Conservation (phyloP, 1,139 yeast genomes). For the Scheffersomyces lignicola region DNA sequence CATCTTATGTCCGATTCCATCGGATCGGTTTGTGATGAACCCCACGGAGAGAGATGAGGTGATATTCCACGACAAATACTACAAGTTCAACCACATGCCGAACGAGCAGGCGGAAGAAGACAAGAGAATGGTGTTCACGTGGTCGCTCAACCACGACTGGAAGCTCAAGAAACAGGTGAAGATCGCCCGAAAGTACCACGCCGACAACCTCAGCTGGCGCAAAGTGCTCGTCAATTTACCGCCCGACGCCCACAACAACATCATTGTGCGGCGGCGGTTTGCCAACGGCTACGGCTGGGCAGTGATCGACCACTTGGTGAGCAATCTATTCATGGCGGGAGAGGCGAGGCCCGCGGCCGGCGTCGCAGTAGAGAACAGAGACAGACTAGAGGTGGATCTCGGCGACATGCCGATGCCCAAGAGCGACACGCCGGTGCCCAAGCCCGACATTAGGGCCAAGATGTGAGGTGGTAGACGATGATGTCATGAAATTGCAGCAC, state of each 20-base stretch:
- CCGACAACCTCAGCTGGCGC: conserved; percentile 74
- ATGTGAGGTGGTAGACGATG: too few relatives aligned
- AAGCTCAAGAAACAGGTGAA: conserved; percentile 61
- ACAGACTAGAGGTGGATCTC: too few relatives aligned
- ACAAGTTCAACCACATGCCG: conserved; percentile 67
- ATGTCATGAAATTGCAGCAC: too few relatives aligned
- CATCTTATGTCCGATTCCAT: conserved; percentile 45
- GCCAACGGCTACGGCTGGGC: conserved; percentile 97
- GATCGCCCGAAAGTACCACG: conserved; percentile 87
- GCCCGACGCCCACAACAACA: conserved; percentile 96
- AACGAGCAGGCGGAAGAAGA: conserved; percentile 10
- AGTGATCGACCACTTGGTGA: conserved; percentile 57
- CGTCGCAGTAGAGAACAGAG: too few relatives aligned
- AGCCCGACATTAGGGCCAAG: too few relatives aligned
- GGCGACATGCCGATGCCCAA: too few relatives aligned
- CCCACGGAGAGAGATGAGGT: conserved; percentile 51
- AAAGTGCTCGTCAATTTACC: conserved; percentile 82
- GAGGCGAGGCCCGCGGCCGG: not conserved
- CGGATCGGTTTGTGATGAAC: conserved; percentile 28
- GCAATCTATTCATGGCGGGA: conserved; percentile 11
- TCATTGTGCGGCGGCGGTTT: conserved; percentile 82
- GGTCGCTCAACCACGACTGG: conserved; percentile 18
- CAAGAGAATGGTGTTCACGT: conserved; percentile 5
- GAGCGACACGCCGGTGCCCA: too few relatives aligned
- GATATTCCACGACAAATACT: conserved; percentile 79